Evolutionary conservation across 805 yeast genomes (phyloP), one percentile per base, ranked within the genome.

Genomic region (Candida insectalens): DNA sequence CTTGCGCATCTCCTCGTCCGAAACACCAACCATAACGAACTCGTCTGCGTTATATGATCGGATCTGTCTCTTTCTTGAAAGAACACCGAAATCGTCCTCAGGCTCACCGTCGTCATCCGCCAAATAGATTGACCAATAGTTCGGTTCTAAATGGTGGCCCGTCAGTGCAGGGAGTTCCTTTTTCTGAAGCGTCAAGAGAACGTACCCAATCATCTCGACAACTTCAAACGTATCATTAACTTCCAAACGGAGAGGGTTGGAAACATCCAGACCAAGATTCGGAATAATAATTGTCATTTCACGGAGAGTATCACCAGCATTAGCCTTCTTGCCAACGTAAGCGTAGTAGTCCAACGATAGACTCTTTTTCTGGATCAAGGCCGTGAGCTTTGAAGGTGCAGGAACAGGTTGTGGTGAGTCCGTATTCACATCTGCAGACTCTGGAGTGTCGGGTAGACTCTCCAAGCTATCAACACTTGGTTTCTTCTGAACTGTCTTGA

Each of bases 31-130:
- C 9, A 92, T 51, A 0, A 94, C 95, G 36, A 92, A 71, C 43
- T 85, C 96, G 43, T 77, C 83, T 35, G 77, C 79, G 17, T 85
- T 83, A 52, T 85, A 83, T 0, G 89, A 74, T 3, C 75, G 62
- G 19, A 92, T 62, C 4, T 62, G 46, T 34, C 88, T 63, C 0
- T 71, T 66, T 42, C 96, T 62, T 29, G 81, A 89, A 36, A 92
- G 60, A 1, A 88, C 74, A 2, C 97, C 97, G 61, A 92, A 88
- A 34, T 85, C 83, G 44, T 94, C 98, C 35, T 84, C 87, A 25
- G 83, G 78, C 33, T 94, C 96, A 6, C 89, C 89, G 51, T 88
- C 96, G 33, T 89, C 97, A 52, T 92, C 98, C 1, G 82, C 87
- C 16, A 89, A 64, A 37, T 82, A 82, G 22, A 89, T 49, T 35